A percentile compares a stretch with the other conserved stretches of the same genome.
phyloP scores from a whole-genome alignment of 2,329 filamentous ascomycete genomes.

The Xylaria arbuscula region DNA sequence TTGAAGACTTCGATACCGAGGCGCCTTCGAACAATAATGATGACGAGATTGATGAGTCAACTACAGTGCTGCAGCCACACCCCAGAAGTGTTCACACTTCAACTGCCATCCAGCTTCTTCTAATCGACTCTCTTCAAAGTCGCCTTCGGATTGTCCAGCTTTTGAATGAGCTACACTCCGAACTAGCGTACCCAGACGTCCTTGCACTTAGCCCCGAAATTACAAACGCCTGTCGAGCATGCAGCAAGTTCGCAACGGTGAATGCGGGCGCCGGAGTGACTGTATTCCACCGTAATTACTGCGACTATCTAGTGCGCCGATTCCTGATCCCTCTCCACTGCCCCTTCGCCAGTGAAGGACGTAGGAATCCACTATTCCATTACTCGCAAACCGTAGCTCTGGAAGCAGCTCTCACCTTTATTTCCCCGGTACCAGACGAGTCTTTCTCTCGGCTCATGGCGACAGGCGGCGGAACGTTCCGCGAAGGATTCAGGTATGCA shows the following conservation, averaged over 20 bases:
- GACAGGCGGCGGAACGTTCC: constrained; percentile 56
- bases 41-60: constrained; percentile 46
- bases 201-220: constrained; percentile 52
- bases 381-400: constrained; percentile 61
- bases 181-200: constrained; percentile 51
- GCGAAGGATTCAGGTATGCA: constrained; percentile 54
- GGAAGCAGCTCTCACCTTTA: constrained; percentile 55
- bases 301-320: constrained; percentile 64
- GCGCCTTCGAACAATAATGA: constrained; percentile 54
- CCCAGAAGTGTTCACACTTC: constrained; percentile 47
- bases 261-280: constrained; percentile 42
- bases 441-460: constrained; percentile 53
- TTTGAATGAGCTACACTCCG: constrained; percentile 51
- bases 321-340: constrained; percentile 67
- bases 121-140: constrained; percentile 52
- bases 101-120: constrained; percentile 52
- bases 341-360: constrained; percentile 57
- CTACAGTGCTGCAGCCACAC: constrained; percentile 39
- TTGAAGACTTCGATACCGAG: constrained; percentile 56
- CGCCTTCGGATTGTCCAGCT: constrained; percentile 52
- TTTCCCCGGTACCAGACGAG: constrained; percentile 52
- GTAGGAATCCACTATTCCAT: constrained; percentile 58
- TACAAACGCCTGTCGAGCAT: constrained; percentile 42
- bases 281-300: constrained; percentile 59
- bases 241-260: constrained; percentile 39